Percentiles rank a stretch among this genome's conserved stretches.
Conservation (phyloP, 2,329 filamentous ascomycete species). For the Zymoseptoria ardabiliae region DNA sequence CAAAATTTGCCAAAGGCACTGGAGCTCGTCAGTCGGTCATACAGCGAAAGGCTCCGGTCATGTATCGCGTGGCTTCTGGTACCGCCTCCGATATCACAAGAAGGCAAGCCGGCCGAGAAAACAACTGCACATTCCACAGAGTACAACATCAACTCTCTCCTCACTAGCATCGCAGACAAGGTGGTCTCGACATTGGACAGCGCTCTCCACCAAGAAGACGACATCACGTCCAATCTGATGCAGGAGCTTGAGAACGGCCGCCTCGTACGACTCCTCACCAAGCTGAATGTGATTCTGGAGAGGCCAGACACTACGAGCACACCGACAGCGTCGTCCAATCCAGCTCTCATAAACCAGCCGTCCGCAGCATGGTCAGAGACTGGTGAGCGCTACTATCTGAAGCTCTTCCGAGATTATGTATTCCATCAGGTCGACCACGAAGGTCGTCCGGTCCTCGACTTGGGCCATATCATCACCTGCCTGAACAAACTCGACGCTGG, state of each 20-base stretch:
- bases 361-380: slow-evolving; percentile 70
- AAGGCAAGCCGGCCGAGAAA: background rate
- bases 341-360: slow-evolving; percentile 26
- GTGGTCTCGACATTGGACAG: slow-evolving; percentile 69
- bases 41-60: slow-evolving; percentile 70
- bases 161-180: slow-evolving; percentile 70
- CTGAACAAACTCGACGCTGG: slow-evolving; percentile 92
- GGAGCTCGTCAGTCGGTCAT: slow-evolving; percentile 68
- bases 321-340: slow-evolving; percentile 24
- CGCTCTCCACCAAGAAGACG: slow-evolving; percentile 71
- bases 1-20: slow-evolving; percentile 60
- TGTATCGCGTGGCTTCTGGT: slow-evolving; percentile 76
- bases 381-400: slow-evolving; percentile 84
- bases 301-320: slow-evolving; percentile 60
- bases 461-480: slow-evolving; percentile 79
- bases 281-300: slow-evolving; percentile 83
- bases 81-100: slow-evolving; percentile 37
- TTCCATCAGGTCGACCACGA: slow-evolving; percentile 91
- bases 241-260: slow-evolving; percentile 87
- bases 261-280: slow-evolving; percentile 69
- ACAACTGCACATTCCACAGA: slow-evolving; percentile 25
- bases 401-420: slow-evolving; percentile 92
- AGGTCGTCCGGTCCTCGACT: slow-evolving; percentile 73
- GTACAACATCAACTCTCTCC: slow-evolving; percentile 73
- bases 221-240: slow-evolving; percentile 61